Evolutionary conservation across 208 protist species (phyloP).

Genomic region (Wallacemonas sp.): DNA sequence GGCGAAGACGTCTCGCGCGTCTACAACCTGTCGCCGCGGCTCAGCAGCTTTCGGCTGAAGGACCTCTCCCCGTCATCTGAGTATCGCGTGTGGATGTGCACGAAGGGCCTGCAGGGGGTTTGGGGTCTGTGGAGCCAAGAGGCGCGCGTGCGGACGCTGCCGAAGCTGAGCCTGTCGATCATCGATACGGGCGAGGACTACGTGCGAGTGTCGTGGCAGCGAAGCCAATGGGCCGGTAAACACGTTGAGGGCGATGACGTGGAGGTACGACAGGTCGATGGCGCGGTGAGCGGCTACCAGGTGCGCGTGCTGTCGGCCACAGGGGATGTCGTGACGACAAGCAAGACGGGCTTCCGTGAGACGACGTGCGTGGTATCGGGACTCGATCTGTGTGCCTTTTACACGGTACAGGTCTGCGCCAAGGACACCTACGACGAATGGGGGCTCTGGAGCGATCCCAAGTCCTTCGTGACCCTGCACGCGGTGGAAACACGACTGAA

Average conservation of each 20-base stretch:
- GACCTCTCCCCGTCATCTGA: conserved; percentile 80
- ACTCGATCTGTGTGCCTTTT: conserved; percentile 65
- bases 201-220: conserved; percentile 78
- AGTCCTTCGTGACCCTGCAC: conserved; percentile 78
- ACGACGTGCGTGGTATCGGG: conserved; percentile 60
- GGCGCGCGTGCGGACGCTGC: conserved; percentile 86
- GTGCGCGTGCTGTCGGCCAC: conserved; percentile 69
- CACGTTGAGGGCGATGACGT: conserved; percentile 26
- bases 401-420: conserved; percentile 83
- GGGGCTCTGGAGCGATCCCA: conserved; percentile 87
- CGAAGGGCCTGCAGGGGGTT: conserved; percentile 81
- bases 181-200: conserved; percentile 88
- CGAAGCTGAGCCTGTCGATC: conserved; percentile 79
- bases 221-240: conserved; percentile 70
- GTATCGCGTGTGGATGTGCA: conserved; percentile 90
- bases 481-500: conserved; percentile 54
- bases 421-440: conserved; percentile 92
- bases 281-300: conserved; percentile 86
- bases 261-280: conserved; percentile 70
- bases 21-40: conserved; percentile 80
- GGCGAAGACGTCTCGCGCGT: conserved; percentile 47
- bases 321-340: conserved; percentile 53
- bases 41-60: conserved; percentile 80
- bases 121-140: conserved; percentile 93
- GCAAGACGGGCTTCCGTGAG: conserved; percentile 56